A percentile compares a stretch with the other conserved stretches of the same genome.
phyloP scores from a whole-genome alignment of 2,329 filamentous ascomycete genomes.

The Mariannaea elegans region DNA sequence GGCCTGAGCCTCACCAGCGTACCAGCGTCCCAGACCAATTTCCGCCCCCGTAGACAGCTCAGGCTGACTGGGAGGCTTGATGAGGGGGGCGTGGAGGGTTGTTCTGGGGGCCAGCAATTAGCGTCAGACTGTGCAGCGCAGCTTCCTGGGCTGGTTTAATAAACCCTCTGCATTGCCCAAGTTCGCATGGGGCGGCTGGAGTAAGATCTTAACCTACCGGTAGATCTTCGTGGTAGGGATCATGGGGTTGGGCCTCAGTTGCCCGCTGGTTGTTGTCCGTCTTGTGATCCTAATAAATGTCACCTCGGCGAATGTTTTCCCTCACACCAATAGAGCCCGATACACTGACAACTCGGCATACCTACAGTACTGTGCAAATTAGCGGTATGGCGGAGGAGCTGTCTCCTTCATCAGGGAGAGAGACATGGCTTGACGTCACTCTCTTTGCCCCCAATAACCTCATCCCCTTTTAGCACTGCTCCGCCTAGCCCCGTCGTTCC shows the following conservation, averaged over 20 bases:
- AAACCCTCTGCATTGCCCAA: conserved; percentile 4
- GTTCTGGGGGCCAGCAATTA: not conserved
- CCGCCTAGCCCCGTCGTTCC: not conserved
- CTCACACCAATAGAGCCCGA: too few species aligned
- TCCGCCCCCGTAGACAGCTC: not conserved
- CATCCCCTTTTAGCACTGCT: not conserved
- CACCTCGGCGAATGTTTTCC: too few species aligned
- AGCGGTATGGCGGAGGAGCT: too few species aligned
- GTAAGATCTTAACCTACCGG: conserved; percentile 8
- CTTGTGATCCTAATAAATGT: not conserved
- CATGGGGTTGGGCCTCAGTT: conserved; percentile 2
- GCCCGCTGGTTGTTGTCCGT: not conserved
- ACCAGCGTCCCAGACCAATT: not conserved
- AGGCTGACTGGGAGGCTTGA: conserved; percentile 6
- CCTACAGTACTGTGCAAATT: too few species aligned
- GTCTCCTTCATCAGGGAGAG: too few species aligned
- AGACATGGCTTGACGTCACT: not conserved
- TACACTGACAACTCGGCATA: too few species aligned
- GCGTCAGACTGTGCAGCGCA: too few species aligned
- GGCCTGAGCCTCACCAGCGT: not conserved
- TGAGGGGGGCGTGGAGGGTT: not conserved
- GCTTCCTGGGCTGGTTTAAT: too few species aligned
- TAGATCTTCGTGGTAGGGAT: conserved; percentile 10
- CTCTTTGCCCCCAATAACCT: not conserved
- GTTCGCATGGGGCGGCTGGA: conserved; percentile 15